Evolutionary conservation across 1,284 basidiomycete genomes (phyloP), one percentile per base, ranked within the genome.

Genomic region (Waitea zeae): DNA sequence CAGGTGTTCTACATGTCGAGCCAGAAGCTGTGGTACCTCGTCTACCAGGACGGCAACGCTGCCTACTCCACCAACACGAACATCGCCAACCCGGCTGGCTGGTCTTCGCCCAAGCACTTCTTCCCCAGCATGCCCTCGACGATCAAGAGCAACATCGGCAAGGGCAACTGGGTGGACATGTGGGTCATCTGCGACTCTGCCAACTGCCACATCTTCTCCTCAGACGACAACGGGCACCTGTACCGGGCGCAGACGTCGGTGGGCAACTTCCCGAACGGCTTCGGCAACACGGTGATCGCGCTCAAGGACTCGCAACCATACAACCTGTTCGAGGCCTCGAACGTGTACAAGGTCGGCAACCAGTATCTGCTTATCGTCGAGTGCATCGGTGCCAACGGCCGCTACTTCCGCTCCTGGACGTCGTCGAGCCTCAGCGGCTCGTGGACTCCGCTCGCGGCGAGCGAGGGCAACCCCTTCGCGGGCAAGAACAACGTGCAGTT

Each of bases 291-390:
- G 18, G 17, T 12, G 12, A 34, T 30, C 12, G 22, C 26, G n/a
- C 22, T 43, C 35, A n/a, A 40, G 34, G 37, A 31, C 35, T 7
- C 7, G 7, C 7, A 7, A n/a, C 7, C 22, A n/a, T 7, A 26
- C 22, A 26, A 26, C 22, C 22, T 26, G 22, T 26, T 26, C 22
- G 22, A 26, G 22, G 22, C 22, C 22, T 7, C n/a, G 7, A 7
- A 26, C 36, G 42, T 43, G 28, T 43, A 43, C 34, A 34, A 7
- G 17, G 12, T 41, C 30, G 18, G 30, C 34, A 37, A 39, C 19
- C 32, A 42, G 38, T 43, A 35, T 19, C 41, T 43, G 29, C 39
- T 43, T 38, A 35, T 42, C 33, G 38, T 43, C 38, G 42, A 43
- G 35, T 29, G 34, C 24, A 41, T 42, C 33, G 42, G 42, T 12